Percentiles rank a stretch among this genome's conserved stretches.
These are phyloP conservation scores for Hemerocallis citrina DNA, from an alignment of 106 monocot genomes.

Conservation along the genomic window DNA sequence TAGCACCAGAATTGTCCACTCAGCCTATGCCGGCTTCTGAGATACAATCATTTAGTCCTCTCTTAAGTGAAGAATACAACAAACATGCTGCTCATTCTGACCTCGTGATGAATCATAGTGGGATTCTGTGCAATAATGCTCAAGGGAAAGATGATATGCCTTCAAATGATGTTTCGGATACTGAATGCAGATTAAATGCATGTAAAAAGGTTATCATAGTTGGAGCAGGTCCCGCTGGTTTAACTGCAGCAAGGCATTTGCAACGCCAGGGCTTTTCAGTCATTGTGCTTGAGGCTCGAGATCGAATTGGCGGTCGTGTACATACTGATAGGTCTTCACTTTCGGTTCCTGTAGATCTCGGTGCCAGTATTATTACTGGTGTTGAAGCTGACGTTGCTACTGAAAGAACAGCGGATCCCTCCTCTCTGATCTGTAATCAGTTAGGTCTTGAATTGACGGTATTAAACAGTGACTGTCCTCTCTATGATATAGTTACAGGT, in stretches of 20 bases:
- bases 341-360: conserved; percentile 98
- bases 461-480: conserved; percentile 96
- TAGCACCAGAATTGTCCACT: not conserved
- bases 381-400: conserved; percentile 94
- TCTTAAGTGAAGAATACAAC: not conserved
- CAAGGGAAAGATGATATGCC: not conserved
- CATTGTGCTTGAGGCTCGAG: conserved; percentile 86
- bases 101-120: not conserved
- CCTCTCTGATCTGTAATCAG: conserved; percentile 84
- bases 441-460: conserved; percentile 83
- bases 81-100: not conserved
- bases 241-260: conserved; percentile 92
- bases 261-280: conserved; percentile 81
- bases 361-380: conserved; percentile 99
- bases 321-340: conserved; percentile 79
- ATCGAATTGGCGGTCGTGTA: conserved; percentile 94
- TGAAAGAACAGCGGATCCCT: conserved; percentile 92
- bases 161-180: not conserved
- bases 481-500: conserved; percentile 84
- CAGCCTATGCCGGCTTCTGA: conserved; percentile 5
- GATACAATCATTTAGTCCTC: not conserved
- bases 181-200: conserved; percentile 13
- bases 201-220: conserved; percentile 60
- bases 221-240: conserved; percentile 94
- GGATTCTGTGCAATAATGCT: not conserved